A percentile compares a stretch with the other conserved stretches of the same genome.
These are phyloP conservation scores for Exsudoporus frostii DNA, from an alignment of 768 basidiomycete species.

Conservation along the genomic window DNA sequence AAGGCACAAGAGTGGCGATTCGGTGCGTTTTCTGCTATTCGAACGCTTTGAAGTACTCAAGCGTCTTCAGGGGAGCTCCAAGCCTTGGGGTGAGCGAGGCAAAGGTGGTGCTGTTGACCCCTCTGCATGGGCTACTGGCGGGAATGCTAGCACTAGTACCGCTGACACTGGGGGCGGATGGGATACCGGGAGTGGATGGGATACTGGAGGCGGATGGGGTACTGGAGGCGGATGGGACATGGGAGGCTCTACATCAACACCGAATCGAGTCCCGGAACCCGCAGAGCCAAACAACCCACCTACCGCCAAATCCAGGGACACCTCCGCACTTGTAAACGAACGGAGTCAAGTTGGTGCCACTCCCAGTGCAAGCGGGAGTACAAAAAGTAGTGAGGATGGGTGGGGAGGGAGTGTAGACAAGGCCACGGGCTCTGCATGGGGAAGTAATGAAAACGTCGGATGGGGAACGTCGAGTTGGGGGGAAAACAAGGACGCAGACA, in stretches of 20 bases:
- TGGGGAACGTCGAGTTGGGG: slow-evolving; percentile 8
- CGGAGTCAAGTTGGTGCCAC: neutral
- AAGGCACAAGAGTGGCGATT: slow-evolving; percentile 16
- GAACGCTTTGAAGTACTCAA: neutral
- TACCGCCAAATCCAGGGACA: neutral
- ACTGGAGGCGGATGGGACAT: slow-evolving; percentile 7
- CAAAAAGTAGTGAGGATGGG: neutral
- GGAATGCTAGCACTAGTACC: neutral
- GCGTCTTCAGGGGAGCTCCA: slow-evolving; percentile 6
- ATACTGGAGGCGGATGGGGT: slow-evolving; percentile 10
- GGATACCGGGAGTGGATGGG: slow-evolving; percentile 5
- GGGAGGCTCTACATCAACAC: neutral
- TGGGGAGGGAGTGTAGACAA: slow-evolving; percentile 4
- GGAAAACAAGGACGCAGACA: neutral
- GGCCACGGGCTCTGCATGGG: slow-evolving; percentile 4
- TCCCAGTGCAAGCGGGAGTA: neutral
- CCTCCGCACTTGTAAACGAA: neutral
- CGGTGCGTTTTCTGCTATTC: slow-evolving; percentile 12
- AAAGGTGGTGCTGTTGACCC: neutral
- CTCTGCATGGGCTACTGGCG: neutral
- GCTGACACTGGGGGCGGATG: slow-evolving; percentile 1
- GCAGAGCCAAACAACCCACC: neutral
- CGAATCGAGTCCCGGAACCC: slow-evolving; percentile 1
- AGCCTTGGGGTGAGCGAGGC: slow-evolving; percentile 4
- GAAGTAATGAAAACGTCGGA: neutral